Conservation (phyloP, 139 green algal genomes). For the Monoraphidium neglectum region DNA sequence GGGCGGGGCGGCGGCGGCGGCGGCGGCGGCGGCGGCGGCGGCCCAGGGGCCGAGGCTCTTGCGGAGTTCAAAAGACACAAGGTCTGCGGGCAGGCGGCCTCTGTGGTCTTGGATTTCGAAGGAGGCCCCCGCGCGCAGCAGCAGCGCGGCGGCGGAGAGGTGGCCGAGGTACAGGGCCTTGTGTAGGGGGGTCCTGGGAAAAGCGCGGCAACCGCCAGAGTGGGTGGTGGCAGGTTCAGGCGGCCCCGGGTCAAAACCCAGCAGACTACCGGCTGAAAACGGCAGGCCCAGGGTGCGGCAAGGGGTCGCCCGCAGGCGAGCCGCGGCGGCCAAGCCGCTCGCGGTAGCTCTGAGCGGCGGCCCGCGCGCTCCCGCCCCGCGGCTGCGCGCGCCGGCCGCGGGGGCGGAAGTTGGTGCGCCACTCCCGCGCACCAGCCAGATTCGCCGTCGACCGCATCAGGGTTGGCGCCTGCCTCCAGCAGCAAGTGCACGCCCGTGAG, state of each 20-base stretch:
- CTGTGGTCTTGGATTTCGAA: slow-evolving; percentile 54
- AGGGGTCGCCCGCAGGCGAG: neutral
- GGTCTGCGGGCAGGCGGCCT: slow-evolving; percentile 79
- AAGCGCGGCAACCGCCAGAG: neutral
- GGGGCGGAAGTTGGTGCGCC: neutral
- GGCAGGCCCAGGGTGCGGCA: neutral
- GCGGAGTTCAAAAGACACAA: slow-evolving; percentile 70
- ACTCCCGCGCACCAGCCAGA: slow-evolving; percentile 73
- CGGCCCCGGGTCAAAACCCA: neutral
- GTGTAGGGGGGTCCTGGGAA: slow-evolving; percentile 77
- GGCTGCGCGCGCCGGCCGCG: neutral
- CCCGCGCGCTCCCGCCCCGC: neutral
- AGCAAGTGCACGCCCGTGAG: slow-evolving; percentile 47
- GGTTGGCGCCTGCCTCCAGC: slow-evolving; percentile 50
- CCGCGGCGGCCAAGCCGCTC: too few species aligned
- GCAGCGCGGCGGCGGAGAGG: slow-evolving; percentile 56
- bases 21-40: neutral
- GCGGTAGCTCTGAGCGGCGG: neutral
- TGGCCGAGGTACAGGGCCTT: slow-evolving; percentile 88
- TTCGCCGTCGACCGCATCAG: slow-evolving; percentile 60
- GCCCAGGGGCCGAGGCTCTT: slow-evolving; percentile 18
- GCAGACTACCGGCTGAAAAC: neutral
- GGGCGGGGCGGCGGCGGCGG: neutral
- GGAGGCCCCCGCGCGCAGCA: slow-evolving; percentile 65
- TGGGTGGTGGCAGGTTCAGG: too few species aligned